Evolutionary conservation across 129 eudicot species (phyloP).

Genomic region (Silybum marianum): DNA sequence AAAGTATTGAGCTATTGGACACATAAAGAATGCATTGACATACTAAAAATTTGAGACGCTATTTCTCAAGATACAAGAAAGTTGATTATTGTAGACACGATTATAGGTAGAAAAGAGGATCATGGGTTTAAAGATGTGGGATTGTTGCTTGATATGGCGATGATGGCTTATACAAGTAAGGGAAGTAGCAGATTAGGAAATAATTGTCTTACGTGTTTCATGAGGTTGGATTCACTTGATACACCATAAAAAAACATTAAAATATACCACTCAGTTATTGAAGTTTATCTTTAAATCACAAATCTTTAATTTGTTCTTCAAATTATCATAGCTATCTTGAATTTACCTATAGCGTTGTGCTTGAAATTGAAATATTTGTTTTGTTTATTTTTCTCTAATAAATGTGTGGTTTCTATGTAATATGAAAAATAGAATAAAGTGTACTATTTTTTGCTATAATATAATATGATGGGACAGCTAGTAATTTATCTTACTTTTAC

Average conservation of each 20-base stretch:
- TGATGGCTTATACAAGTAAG: slow-evolving; percentile 53
- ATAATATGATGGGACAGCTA: no score
- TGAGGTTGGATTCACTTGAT: slow-evolving; percentile 39
- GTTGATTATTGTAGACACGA: slow-evolving; percentile 31
- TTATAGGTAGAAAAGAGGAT: slow-evolving; percentile 4
- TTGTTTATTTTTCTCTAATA: no score
- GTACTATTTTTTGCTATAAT: no score
- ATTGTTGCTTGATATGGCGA: slow-evolving; percentile 53
- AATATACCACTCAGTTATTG: slow-evolving; percentile 41
- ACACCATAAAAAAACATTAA: slow-evolving; percentile 32
- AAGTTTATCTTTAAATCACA: slow-evolving; percentile 33
- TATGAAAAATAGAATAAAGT: no score
- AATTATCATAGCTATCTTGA: no score
- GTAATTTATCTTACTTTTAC: no score
- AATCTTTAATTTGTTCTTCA: no score
- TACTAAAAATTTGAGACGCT: slow-evolving; percentile 45
- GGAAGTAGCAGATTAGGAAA: slow-evolving; percentile 43
- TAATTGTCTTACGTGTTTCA: slow-evolving; percentile 38
- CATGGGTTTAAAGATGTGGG: slow-evolving; percentile 38
- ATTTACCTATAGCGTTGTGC: neutral
- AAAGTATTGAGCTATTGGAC: slow-evolving; percentile 57
- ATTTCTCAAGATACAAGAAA: slow-evolving; percentile 16
- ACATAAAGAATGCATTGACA: slow-evolving; percentile 46
- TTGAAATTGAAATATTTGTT: neutral
- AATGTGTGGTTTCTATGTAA: no score